These are phyloP conservation scores for Agrocybe chaxingu DNA, from an alignment of 768 basidiomycete genomes.

Conservation along the genomic window DNA sequence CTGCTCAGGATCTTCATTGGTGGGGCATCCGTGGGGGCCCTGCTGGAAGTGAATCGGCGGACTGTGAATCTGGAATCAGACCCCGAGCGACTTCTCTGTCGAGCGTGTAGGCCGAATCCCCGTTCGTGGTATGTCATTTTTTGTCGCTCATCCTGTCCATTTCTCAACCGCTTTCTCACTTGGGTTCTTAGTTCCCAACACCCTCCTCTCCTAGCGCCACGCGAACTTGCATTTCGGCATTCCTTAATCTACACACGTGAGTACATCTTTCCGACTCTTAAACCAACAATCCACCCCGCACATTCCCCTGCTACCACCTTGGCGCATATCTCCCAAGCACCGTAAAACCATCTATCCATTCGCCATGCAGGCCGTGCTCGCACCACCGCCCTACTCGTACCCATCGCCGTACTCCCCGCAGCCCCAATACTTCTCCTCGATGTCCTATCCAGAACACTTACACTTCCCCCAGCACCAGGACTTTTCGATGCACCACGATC, in stretches of 20 bases:
- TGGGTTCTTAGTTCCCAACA: slow-evolving; percentile 19
- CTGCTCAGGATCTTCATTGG: slow-evolving; percentile 4
- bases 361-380: slow-evolving; percentile 23
- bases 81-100: slow-evolving; percentile 11
- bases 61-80: slow-evolving; percentile 9
- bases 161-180: slow-evolving; percentile 16
- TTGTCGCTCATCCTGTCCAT: slow-evolving; percentile 4
- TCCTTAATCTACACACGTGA: slow-evolving; percentile 21
- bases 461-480: slow-evolving; percentile 27
- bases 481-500: slow-evolving; percentile 38
- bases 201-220: slow-evolving; percentile 18
- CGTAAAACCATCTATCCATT: neutral
- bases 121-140: slow-evolving; percentile 11
- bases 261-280: slow-evolving; percentile 15
- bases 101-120: slow-evolving; percentile 11
- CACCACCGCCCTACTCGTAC: slow-evolving; percentile 32
- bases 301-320: slow-evolving; percentile 6
- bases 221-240: slow-evolving; percentile 8
- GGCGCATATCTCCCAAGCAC: neutral
- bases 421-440: slow-evolving; percentile 22
- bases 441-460: slow-evolving; percentile 25
- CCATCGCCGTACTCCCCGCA: slow-evolving; percentile 29
- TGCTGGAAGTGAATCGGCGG: slow-evolving; percentile 2
- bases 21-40: slow-evolving; percentile 9
- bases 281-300: neutral